Evolutionary conservation across 1,284 basidiomycete genomes (phyloP).

Genomic region (Malassezia obtusa): DNA sequence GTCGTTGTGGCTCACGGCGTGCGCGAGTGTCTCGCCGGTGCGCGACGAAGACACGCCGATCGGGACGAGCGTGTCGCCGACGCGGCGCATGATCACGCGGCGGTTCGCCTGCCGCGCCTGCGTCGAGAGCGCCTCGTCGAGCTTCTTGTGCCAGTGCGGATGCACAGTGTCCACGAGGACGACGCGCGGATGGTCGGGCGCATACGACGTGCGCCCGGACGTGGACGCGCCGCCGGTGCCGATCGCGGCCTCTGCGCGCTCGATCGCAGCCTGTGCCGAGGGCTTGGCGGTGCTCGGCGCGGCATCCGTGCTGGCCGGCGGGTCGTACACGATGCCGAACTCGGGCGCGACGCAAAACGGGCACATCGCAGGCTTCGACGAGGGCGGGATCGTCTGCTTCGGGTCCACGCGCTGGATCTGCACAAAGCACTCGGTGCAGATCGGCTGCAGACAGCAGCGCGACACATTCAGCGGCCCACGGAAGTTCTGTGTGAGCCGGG

Average conservation of each 20-base stretch:
- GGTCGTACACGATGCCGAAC: constrained; percentile 83
- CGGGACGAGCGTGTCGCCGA: constrained; percentile 90
- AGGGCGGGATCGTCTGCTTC: constrained; percentile 28
- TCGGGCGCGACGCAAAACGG: constrained; percentile 95
- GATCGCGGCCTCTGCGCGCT: constrained; percentile 29
- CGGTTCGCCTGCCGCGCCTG: constrained; percentile 60
- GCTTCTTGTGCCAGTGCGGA: constrained; percentile 40
- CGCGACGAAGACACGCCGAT: constrained; percentile 68
- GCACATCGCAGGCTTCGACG: constrained; percentile 60
- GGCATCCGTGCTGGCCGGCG: constrained; percentile 52
- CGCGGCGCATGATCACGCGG: constrained; percentile 94
- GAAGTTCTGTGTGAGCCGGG: constrained; percentile 20
- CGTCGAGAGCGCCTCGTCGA: constrained; percentile 31
- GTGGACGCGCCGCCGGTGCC: constrained; percentile 23
- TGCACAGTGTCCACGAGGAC: constrained; percentile 37
- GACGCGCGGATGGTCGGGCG: constrained; percentile 27
- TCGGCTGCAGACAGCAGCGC: constrained; percentile 92
- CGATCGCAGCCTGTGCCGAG: constrained; percentile 13
- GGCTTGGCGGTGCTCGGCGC: not conserved
- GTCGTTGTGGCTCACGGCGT: constrained; percentile 23
- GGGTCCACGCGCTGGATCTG: constrained; percentile 96
- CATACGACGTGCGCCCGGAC: constrained; percentile 1
- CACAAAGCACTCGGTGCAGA: constrained; percentile 98
- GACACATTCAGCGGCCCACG: constrained; percentile 65
- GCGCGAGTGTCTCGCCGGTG: constrained; percentile 50